Base-by-base conservation (phyloP, 179 eudicot genomes). In the Spinacia oleracea region DNA sequence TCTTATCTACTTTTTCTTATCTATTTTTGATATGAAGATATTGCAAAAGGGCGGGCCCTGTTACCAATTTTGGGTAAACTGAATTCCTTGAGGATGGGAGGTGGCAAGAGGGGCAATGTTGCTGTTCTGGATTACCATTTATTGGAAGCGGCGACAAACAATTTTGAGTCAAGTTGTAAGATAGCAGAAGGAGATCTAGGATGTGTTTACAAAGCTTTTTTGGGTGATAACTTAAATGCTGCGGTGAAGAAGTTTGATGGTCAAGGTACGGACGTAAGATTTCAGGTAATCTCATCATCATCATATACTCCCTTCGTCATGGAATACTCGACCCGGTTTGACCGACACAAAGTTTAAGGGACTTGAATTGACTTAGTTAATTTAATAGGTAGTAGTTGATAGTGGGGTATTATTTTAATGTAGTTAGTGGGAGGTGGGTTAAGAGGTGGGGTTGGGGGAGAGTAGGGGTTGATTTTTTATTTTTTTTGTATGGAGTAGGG, bases 141-240 rank as follows among this genome's bases (percentile, higher is more conserved):
- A 79, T 62, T 94, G 82, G 91, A 78, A 46, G 84, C 85, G 56
- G 91, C 90, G 58, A 92, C 98, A 67, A 85, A 84, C 73, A 84
- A 87, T 85, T 94, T 94, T 55, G 86, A 81, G 58, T 87, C 83
- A 58, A 79, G 82, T 43, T 86, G 83, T 70, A 73, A 87, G 87
- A 69, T 94, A 68, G 90, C 88, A 1, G 89, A 89, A 50, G 91
- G 93, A 40, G 83, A 82, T 73, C 74, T 76, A 27, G 94, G 93
- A 0, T 75, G 83, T 69, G 88, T 92, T 48, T 94, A 85, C 83
- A 92, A 85, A 77, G 98, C 96, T 42, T 86, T 82, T 18, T 85
- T 92, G 72, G 79, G 75, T 59, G 89, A 88, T 62, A 78, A 83
- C 29, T 76, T 82, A 8, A 59, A 82, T 80, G 97, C 89, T 6